These are phyloP conservation scores for Naganishia cerealis DNA, from an alignment of 1,284 basidiomycete species.

Conservation along the genomic window DNA sequence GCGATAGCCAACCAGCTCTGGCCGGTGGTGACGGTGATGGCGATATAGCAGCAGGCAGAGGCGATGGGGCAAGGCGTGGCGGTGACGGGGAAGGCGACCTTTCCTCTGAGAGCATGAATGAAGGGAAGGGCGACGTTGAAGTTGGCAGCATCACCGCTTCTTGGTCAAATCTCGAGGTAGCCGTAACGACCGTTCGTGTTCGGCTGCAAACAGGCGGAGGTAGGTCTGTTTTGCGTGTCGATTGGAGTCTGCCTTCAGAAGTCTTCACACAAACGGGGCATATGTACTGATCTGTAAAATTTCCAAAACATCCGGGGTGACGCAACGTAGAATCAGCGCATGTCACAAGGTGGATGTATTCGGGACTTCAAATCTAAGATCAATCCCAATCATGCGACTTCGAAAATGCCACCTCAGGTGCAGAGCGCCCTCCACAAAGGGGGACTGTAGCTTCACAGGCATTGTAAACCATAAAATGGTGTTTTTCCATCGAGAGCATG, in stretches of 20 bases:
- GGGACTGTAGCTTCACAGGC: not conserved
- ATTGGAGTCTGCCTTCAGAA: not conserved
- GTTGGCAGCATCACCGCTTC: no score
- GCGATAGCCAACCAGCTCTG: not conserved
- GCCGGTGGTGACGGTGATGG: not conserved
- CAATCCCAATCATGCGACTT: no score
- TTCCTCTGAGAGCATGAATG: no score
- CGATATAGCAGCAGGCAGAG: not conserved
- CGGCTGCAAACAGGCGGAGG: not conserved
- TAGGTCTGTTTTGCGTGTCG: conserved; percentile 1
- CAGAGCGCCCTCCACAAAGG: no score
- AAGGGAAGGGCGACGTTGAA: not conserved
- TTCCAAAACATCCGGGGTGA: no score
- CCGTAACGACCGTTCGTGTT: not conserved
- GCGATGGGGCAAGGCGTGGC: no score
- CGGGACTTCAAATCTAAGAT: no score
- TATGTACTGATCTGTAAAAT: conserved; percentile 12
- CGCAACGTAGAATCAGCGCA: not conserved
- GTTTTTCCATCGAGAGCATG: conserved; percentile 1
- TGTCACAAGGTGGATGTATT: not conserved
- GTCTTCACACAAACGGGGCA: conserved; percentile 7
- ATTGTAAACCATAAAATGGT: not conserved
- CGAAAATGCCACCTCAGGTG: no score
- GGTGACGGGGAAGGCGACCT: no score
- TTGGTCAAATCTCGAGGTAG: no score